Base-by-base conservation (phyloP, 805 yeast genomes). In the Kazachstania africana region DNA sequence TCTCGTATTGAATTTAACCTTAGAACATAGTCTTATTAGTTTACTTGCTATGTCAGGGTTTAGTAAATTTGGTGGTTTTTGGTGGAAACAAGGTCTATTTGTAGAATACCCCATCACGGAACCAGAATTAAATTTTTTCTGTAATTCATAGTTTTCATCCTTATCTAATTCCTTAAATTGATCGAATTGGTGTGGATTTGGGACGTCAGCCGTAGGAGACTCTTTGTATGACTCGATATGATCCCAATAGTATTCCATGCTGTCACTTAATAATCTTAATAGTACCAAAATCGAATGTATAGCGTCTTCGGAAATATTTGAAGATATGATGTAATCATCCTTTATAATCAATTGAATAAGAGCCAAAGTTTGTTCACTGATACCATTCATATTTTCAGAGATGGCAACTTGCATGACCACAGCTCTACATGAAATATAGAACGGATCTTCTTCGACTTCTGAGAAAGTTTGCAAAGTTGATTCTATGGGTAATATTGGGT, bases 211-310 rank as follows among this genome's bases (percentile, higher is more conserved):
- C 9, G 4, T 33, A 22, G 3, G 24, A 22, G 15, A 48, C 46
- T 34, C 53, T 54, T 35, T 38, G 39, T 16, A 15, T 5, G 34
- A 26, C 24, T 55, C 46, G 3, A 33, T 21, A 15, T 40, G 21
- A 22, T 54, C 59, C 69, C 69, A 64, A 33, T 51, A 54, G 16
- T 49, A 44, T 36, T 63, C 66, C 25, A 56, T 38, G n/a, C 59
- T 40, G 36, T 61, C 66, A 8, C 65, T 55, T 14, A 68, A 36
- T 17, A 70, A 47, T 30, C 64, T 47, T 8, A 65, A 32, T 8
- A 66, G 31, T 2, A 64, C 47, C 15, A 59, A 17, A 2, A 48
- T 44, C 8, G 55, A 50, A 27, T 48, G 50, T 6, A 46, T 31
- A 8, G 39, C 36, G 3, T 44, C 45, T 1, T 32, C 35, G 2